Evolutionary conservation across 1,284 basidiomycete genomes (phyloP).

Genomic region (Stereum hirsutum): DNA sequence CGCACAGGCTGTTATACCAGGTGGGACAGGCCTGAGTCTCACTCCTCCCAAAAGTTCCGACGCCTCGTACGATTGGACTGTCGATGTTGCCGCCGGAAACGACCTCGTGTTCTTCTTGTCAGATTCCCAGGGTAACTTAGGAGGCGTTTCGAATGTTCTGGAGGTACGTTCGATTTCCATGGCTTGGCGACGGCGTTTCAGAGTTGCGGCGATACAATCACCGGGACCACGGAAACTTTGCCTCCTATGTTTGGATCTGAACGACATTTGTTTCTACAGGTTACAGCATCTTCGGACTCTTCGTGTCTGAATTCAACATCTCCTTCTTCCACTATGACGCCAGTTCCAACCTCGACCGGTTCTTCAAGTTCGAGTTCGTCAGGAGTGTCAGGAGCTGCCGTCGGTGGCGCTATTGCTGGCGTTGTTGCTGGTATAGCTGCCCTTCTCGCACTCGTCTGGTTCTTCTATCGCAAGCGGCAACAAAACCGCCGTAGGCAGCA

Average conservation of each 20-base stretch:
- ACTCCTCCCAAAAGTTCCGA: constrained; percentile 32
- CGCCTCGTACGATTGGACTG: constrained; percentile 44
- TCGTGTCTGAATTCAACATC: constrained; percentile 44
- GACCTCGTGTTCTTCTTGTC: constrained; percentile 51
- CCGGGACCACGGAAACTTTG: no score
- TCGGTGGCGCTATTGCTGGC: constrained; percentile 44
- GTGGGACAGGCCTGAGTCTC: constrained; percentile 42
- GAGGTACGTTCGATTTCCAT: no score
- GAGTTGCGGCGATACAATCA: no score
- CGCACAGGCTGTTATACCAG: constrained; percentile 56
- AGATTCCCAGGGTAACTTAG: constrained; percentile 45
- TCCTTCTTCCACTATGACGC: constrained; percentile 34
- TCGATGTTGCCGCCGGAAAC: constrained; percentile 45
- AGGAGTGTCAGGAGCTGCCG: constrained; percentile 16
- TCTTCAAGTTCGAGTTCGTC: constrained; percentile 12
- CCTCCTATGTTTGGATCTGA: not conserved
- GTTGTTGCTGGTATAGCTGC: constrained; percentile 34
- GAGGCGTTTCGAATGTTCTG: constrained; percentile 53
- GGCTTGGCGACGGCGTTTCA: no score
- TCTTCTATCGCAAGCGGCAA: constrained; percentile 7
- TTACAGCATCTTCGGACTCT: constrained; percentile 35
- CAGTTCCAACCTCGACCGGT: constrained; percentile 6
- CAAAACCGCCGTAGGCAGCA: not conserved
- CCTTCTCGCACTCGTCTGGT: not conserved
- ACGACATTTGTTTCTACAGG: constrained; percentile 27